These are phyloP conservation scores for Leccinum arenicola DNA, from an alignment of 768 basidiomycete species.

Conservation along the genomic window DNA sequence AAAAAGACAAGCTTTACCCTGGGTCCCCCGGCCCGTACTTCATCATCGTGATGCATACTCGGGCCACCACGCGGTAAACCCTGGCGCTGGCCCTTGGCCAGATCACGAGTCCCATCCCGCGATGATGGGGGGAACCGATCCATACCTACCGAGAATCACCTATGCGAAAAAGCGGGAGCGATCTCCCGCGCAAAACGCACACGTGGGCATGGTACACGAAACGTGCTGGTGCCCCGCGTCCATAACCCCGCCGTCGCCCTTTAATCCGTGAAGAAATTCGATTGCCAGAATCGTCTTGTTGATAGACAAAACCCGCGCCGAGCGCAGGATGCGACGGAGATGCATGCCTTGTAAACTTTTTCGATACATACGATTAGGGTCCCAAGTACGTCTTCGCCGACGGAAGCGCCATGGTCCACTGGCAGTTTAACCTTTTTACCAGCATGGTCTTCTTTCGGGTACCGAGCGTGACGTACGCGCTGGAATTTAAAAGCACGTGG, in stretches of 20 bases:
- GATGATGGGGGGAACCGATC: neutral
- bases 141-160: neutral
- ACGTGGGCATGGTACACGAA: neutral
- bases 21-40: too few species aligned
- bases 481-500: neutral
- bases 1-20: too few species aligned
- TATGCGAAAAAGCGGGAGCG: neutral
- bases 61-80: too few species aligned
- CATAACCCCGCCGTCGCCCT: neutral
- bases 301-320: neutral
- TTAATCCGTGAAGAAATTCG: neutral
- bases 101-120: neutral
- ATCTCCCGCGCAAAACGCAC: neutral
- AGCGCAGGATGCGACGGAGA: neutral
- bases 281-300: neutral
- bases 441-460: neutral
- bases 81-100: neutral
- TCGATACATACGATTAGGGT: too few species aligned
- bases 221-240: neutral
- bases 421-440: conserved; percentile 10
- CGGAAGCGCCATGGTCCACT: neutral
- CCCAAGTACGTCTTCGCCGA: neutral
- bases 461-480: conserved; percentile 4
- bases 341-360: neutral
- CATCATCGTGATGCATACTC: neutral